Base-by-base conservation (phyloP, 768 basidiomycete genomes). In the Suillus alpinus region DNA sequence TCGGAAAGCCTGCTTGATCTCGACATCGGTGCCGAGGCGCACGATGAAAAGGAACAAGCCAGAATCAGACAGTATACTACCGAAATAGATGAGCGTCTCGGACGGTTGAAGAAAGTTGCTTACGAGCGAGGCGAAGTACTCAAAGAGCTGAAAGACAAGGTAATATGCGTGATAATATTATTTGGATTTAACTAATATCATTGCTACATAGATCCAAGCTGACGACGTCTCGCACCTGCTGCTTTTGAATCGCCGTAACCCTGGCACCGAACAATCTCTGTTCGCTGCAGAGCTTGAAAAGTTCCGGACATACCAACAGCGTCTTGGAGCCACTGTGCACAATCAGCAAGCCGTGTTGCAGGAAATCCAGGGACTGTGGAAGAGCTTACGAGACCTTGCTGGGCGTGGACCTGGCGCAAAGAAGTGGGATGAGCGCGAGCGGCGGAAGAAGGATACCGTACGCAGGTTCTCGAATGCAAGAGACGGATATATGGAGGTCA, bases 221-320 rank as follows among this genome's bases (percentile, higher is more conserved):
- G 97, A 99, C 75, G 97, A 99, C 65, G 96, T 98, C 31, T 99
- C 96, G 0, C 94, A 96, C 70, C 81, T 97, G 1, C 84, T 98
- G 0, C 83, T 99, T 4, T 83, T 98, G 53, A 96, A 96, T 71
- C 86, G 94, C 36, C 89, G 94, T 29, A 91, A 94, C 65, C 80
- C 85, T 14, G 84, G 84, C 26, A 89, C 91, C 10, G 94, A 98
- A 65, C 89, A 91, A 0, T 83, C 92, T 0, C 79, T 99, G 18
- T 99, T 98, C 66, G 92, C 94, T 0, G 84, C 89, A 9, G 95
- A 98, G 71, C 83, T 98, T 23, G 96, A 98, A 75, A 99, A 98
- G 74, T 98, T 98, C 79, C 82, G 86, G 23, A 93, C 95, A 0
- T 95, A 92, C 68, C 94, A 97, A 68, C 86, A 90, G 44, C 86